Percentiles rank a stretch among this genome's conserved stretches.
Conservation (phyloP, 2,329 filamentous ascomycete species). For the Aspergillus udagawae region DNA sequence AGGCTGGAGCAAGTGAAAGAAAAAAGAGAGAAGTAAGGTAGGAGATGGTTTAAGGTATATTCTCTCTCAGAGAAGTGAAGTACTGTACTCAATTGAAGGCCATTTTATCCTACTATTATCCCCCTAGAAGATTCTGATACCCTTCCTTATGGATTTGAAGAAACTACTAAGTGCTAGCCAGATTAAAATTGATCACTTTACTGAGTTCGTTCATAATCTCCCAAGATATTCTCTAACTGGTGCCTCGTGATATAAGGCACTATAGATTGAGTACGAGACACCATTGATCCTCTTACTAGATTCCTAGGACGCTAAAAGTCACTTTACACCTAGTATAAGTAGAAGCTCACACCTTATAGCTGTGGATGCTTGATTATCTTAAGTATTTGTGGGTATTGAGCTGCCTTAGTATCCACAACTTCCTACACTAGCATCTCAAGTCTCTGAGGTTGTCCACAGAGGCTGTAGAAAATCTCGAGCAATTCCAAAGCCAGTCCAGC, state of each 20-base stretch:
- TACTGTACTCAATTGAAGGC: background rate
- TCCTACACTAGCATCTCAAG: background rate
- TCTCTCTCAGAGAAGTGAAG: background rate
- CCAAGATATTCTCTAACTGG: background rate
- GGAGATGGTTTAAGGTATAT: background rate
- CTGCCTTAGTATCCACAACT: background rate
- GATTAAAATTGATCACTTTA: background rate
- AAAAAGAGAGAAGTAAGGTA: background rate
- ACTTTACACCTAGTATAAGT: background rate
- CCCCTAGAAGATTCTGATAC: background rate
- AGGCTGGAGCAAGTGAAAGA: background rate
- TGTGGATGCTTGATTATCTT: background rate
- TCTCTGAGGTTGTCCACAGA: too few species aligned
- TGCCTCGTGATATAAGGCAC: background rate
- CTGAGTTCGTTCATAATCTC: background rate
- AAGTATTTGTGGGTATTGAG: background rate
- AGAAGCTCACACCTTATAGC: background rate
- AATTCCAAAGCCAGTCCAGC: background rate
- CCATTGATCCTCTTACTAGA: background rate
- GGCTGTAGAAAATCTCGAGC: background rate
- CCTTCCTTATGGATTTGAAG: background rate
- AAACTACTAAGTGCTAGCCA: background rate
- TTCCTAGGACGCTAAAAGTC: background rate
- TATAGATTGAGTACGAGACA: background rate
- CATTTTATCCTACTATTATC: background rate